Conservation (phyloP, 2,329 filamentous ascomycete species). For the Rhynchosporium secalis region DNA sequence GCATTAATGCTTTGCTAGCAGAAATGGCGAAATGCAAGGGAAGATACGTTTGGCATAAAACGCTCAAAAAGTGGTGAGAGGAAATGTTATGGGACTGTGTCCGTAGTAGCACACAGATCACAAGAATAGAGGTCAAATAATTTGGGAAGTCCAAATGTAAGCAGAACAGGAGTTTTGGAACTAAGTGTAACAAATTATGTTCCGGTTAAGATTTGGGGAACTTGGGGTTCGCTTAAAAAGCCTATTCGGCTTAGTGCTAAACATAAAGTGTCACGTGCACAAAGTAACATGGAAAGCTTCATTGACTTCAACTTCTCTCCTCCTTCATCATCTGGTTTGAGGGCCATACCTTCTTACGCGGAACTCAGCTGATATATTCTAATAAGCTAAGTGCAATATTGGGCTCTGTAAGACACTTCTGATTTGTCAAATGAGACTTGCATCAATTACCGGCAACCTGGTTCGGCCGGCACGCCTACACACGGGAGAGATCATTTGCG, state of each 20-base stretch:
- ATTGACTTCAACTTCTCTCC: no score
- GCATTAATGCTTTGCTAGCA: slow-evolving; percentile 77
- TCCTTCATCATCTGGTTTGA: not conserved
- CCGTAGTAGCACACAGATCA: not conserved
- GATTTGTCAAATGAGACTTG: slow-evolving; percentile 1
- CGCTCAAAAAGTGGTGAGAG: slow-evolving; percentile 46
- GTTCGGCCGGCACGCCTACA: slow-evolving; percentile 3
- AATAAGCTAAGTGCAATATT: not conserved
- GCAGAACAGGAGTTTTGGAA: no score
- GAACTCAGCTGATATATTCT: no score
- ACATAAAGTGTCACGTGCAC: no score
- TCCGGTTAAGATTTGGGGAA: no score
- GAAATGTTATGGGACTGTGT: slow-evolving; percentile 21
- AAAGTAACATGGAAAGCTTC: no score
- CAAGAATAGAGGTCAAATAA: no score
- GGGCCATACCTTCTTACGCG: not conserved
- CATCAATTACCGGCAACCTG: not conserved
- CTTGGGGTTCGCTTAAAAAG: not conserved
- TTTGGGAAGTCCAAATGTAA: no score
- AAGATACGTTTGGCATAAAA: slow-evolving; percentile 68
- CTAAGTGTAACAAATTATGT: no score
- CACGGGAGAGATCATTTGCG: slow-evolving; percentile 4
- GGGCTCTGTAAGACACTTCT: not conserved
- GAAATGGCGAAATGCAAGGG: slow-evolving; percentile 77
- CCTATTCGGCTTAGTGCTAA: not conserved